phyloP scores from a whole-genome alignment of 768 basidiomycete genomes.

The Pholiota conissans region DNA sequence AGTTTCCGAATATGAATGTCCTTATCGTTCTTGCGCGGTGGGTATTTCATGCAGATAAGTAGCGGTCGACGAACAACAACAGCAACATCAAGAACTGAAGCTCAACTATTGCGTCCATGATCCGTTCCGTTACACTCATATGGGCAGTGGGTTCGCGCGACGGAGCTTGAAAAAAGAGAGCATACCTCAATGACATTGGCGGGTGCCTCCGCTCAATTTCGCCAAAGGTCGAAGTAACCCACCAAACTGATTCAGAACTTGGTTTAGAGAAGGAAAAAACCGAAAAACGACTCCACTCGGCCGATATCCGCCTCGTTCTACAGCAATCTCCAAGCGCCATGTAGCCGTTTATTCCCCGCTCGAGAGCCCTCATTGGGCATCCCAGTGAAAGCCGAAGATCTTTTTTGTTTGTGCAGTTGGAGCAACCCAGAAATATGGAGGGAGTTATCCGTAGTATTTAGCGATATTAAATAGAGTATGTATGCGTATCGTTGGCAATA shows the following conservation, averaged over 20 bases:
- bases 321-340: not conserved
- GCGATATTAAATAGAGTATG: not conserved
- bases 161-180: conserved; percentile 16
- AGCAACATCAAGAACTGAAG: not conserved
- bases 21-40: not conserved
- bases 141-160: conserved; percentile 5
- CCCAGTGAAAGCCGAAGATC: not conserved
- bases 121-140: conserved; percentile 17
- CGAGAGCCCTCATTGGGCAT: not conserved
- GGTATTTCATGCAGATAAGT: not conserved
- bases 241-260: not conserved
- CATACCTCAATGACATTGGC: not conserved
- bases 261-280: not conserved
- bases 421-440: not conserved
- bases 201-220: conserved; percentile 3
- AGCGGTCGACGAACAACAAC: conserved; percentile 3
- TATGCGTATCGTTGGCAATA: not conserved
- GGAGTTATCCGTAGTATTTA: not conserved
- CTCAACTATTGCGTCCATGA: conserved; percentile 13
- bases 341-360: not conserved
- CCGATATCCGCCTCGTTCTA: not conserved
- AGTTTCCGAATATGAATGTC: conserved; percentile 5
- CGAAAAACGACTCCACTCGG: not conserved
- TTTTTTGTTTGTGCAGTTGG: no score
- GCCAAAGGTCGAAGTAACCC: not conserved